These are phyloP conservation scores for Aspergillus cavernicola DNA, from an alignment of 495 filamentous ascomycete species.

Conservation along the genomic window DNA sequence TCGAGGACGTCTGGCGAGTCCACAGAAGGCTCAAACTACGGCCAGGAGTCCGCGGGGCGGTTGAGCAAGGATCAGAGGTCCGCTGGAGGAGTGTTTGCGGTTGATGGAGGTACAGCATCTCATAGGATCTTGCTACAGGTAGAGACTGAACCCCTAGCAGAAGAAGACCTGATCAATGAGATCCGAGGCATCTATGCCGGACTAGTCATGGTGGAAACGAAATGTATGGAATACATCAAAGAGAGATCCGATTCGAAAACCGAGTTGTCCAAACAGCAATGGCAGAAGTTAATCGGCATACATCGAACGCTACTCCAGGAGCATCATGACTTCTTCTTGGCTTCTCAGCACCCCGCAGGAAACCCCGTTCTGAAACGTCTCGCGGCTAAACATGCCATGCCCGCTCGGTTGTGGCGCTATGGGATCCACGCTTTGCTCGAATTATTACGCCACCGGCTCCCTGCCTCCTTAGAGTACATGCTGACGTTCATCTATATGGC, in stretches of 20 bases:
- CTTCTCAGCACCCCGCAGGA: constrained; percentile 70
- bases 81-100: constrained; percentile 7
- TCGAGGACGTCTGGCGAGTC: constrained; percentile 10
- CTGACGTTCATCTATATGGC: constrained; percentile 76
- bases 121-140: constrained; percentile 48
- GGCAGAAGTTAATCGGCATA: constrained; percentile 68
- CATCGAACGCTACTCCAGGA: constrained; percentile 73
- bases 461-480: constrained; percentile 72
- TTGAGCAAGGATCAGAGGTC: constrained; percentile 17
- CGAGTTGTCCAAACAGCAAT: constrained; percentile 58
- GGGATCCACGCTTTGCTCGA: constrained; percentile 79
- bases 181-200: constrained; percentile 75
- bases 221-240: constrained; percentile 71
- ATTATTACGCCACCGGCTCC: constrained; percentile 64
- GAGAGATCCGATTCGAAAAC: constrained; percentile 43
- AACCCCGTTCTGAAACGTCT: constrained; percentile 53
- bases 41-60: constrained; percentile 14
- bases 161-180: constrained; percentile 65
- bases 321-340: constrained; percentile 79
- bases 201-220: constrained; percentile 74
- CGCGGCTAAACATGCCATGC: constrained; percentile 72
- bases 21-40: constrained; percentile 14
- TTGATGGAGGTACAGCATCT: constrained; percentile 39
- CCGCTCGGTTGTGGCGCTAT: constrained; percentile 80
- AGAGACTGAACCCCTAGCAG: constrained; percentile 65